Evolutionary conservation across 352 stramenopile species (phyloP).

Genomic region (Pythium scleroteichum): DNA sequence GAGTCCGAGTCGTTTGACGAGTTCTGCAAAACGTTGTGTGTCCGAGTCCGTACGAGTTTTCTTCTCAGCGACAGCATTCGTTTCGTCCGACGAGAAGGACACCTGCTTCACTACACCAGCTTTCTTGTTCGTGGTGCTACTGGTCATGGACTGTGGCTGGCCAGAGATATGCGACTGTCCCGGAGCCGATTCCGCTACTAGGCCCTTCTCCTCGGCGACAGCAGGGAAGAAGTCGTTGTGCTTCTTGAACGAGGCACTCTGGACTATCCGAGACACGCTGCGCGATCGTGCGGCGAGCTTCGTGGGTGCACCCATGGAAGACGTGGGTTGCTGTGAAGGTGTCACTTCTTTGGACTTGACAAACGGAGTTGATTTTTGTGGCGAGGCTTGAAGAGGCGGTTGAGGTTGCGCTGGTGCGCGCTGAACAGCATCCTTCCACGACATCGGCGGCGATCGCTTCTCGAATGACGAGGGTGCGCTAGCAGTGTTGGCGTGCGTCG

Average conservation of each 20-base stretch:
- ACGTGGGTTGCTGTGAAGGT: neutral
- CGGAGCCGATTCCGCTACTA: neutral
- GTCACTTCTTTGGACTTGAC: slow-evolving; percentile 14
- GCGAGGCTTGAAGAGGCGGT: slow-evolving; percentile 1
- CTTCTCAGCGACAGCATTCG: slow-evolving; percentile 6
- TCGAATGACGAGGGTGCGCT: slow-evolving; percentile 8
- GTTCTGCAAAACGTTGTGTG: slow-evolving; percentile 27
- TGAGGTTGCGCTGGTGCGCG: slow-evolving; percentile 26
- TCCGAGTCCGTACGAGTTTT: slow-evolving; percentile 26
- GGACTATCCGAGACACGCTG: slow-evolving; percentile 37
- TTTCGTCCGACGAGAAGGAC: slow-evolving; percentile 22
- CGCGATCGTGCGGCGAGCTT: slow-evolving; percentile 39
- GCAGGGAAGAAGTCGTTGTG: slow-evolving; percentile 26
- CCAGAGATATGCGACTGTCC: slow-evolving; percentile 2
- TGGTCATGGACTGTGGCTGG: neutral
- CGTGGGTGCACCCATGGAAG: slow-evolving; percentile 24
- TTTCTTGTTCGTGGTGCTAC: slow-evolving; percentile 9
- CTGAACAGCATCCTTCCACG: slow-evolving; percentile 46
- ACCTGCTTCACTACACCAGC: slow-evolving; percentile 22
- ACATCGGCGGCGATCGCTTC: slow-evolving; percentile 27
- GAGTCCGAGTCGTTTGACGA: slow-evolving; percentile 30
- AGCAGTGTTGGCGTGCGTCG: slow-evolving; percentile 8
- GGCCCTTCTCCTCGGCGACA: neutral
- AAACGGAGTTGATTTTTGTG: slow-evolving; percentile 4
- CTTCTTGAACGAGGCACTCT: slow-evolving; percentile 35